Base-by-base conservation (phyloP, 805 yeast genomes). In the Saturnispora ahearnii region DNA sequence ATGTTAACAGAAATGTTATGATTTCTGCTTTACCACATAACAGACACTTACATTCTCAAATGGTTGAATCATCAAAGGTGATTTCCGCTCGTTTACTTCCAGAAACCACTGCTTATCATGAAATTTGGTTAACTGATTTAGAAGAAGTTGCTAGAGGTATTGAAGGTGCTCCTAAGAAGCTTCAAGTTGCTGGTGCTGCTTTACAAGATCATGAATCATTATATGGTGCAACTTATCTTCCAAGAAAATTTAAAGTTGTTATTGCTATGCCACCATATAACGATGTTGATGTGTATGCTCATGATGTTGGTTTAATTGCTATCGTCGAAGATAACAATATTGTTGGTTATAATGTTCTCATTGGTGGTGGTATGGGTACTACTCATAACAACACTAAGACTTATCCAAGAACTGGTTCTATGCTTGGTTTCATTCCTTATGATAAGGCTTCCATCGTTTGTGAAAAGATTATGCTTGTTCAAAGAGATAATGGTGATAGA, bases 361-460 rank as follows among this genome's bases (percentile, higher is more conserved):
- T 84, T 56, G 98, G 98, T 68, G 98, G 98, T 72, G 98, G 98
- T 76, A 91, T 91, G 98, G 98, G 98, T 61, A 79, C 95, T 40
- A 91, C 98, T 12, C 98, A 91, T 67, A 91, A 90, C 76, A 91
- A 91, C 73, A 84, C 84, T 63, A 91, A 91, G 76, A 91, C 98
- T 0, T 91, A 91, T 65, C 98, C 98, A 60, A 79, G 98, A 71
- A 79, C 96, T 5, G 98, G 96, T 55, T 83, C 96, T 18, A 70
- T 80, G 68, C 77, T 91, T 57, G 98, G 98, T 28, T 91, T 71
- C 62, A 81, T 82, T 45, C 56, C 79, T 4, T 73, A 73, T 53
- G 90, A 82, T 46, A 78, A 88, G 65, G 75, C 87, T 45, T 81
- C 79, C 54, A 68, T 76, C 46, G 96, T 84, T 21, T 87, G 96